phyloP scores from a whole-genome alignment of 352 stramenopile species.

The Phytophthora fragariaefolia region DNA sequence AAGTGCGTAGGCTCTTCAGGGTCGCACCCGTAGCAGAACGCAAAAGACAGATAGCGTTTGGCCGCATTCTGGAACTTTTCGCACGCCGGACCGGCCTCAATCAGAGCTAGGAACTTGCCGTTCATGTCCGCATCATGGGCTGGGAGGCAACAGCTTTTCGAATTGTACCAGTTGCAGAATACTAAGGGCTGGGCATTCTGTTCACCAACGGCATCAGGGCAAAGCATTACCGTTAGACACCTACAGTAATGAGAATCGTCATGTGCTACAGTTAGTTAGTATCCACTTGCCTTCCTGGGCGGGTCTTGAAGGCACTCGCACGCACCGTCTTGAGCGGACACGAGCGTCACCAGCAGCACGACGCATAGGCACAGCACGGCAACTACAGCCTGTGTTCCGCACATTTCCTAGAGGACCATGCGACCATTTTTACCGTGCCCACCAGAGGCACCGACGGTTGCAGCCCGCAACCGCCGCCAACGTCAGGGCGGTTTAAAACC shows the following conservation, averaged over 20 bases:
- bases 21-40: conserved; percentile 56
- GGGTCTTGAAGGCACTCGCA: conserved; percentile 39
- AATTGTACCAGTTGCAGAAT: conserved; percentile 82
- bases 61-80: conserved; percentile 76
- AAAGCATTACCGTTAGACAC: conserved; percentile 10
- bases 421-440: conserved; percentile 15
- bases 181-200: conserved; percentile 67
- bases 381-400: conserved; percentile 8
- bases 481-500: conserved; percentile 5
- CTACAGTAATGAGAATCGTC: too few species aligned
- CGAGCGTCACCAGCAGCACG: conserved; percentile 2
- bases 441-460: conserved; percentile 16
- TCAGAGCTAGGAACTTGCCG: conserved; percentile 61
- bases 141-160: conserved; percentile 68
- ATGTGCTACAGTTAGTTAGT: too few species aligned
- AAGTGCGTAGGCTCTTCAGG: conserved; percentile 49
- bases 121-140: conserved; percentile 72
- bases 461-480: conserved; percentile 33
- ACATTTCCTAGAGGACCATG: conserved; percentile 24
- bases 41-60: conserved; percentile 59
- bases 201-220: conserved; percentile 3
- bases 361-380: conserved; percentile 14
- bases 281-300: conserved; percentile 29
- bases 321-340: conserved; percentile 5
- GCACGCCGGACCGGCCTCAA: conserved; percentile 67